phyloP scores from a whole-genome alignment of 2,329 filamentous ascomycete species.

The Aspergillus terreus region DNA sequence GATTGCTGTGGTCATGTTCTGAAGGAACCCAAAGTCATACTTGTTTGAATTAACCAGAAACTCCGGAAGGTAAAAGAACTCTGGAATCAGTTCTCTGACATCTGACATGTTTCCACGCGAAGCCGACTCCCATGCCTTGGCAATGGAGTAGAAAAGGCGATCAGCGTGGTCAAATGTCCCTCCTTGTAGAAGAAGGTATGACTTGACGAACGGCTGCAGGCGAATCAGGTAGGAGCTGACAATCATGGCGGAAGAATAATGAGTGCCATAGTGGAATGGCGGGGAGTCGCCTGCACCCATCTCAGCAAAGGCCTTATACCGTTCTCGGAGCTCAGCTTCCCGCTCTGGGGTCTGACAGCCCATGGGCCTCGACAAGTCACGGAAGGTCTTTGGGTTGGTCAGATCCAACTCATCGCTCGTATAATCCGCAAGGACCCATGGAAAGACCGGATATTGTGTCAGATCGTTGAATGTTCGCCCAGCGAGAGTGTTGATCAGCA shows the following conservation, averaged over 20 bases:
- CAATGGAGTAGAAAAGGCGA: constrained; percentile 88
- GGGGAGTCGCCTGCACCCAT: constrained; percentile 73
- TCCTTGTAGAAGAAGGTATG: constrained; percentile 90
- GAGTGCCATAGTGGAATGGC: constrained; percentile 95
- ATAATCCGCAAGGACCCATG: constrained; percentile 95
- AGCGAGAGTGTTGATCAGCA: constrained; percentile 97
- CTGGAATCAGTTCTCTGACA: constrained; percentile 88
- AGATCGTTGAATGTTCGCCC: constrained; percentile 96
- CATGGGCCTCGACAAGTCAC: constrained; percentile 94
- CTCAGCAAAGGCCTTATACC: constrained; percentile 83
- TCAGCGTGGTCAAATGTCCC: constrained; percentile 95
- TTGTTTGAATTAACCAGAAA: constrained; percentile 91
- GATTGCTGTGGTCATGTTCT: constrained; percentile 74
- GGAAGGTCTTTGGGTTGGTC: constrained; percentile 76
- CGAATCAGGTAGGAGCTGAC: constrained; percentile 95
- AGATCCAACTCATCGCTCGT: constrained; percentile 89
- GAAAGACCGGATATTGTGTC: constrained; percentile 96
- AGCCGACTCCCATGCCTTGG: constrained; percentile 85
- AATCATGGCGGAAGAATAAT: constrained; percentile 99
- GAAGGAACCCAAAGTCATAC: constrained; percentile 87
- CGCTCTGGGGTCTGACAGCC: constrained; percentile 77
- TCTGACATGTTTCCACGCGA: constrained; percentile 89
- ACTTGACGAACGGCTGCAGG: constrained; percentile 92
- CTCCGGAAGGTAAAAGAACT: constrained; percentile 95
- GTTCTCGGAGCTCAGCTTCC: constrained; percentile 74